Percentiles rank a stretch among this genome's conserved stretches.
Conservation (phyloP, 2,329 filamentous ascomycete genomes). For the Colletotrichum salicis region DNA sequence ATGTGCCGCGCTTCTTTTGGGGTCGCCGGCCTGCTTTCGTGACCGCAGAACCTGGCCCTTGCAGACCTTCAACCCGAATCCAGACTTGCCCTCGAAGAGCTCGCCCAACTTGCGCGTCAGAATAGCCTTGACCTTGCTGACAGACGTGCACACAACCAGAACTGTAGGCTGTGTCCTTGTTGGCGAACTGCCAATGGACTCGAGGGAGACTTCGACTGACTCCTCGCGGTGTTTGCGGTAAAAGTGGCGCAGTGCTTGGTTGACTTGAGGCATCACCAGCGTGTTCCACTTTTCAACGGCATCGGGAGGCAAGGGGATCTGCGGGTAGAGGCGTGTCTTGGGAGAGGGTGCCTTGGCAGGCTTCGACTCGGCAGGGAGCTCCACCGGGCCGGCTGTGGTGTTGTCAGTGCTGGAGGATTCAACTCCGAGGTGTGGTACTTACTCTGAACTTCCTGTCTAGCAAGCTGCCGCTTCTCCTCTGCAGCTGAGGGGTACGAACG, state of each 20-base stretch:
- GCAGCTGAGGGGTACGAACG: slow-evolving; percentile 26
- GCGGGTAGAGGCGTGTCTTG: slow-evolving; percentile 69
- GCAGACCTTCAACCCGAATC: slow-evolving; percentile 77
- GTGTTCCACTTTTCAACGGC: slow-evolving; percentile 78
- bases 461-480: slow-evolving; percentile 29
- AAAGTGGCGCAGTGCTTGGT: slow-evolving; percentile 75
- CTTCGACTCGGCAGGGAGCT: slow-evolving; percentile 21
- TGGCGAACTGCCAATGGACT: slow-evolving; percentile 76
- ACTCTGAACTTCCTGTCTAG: slow-evolving; percentile 10
- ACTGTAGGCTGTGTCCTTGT: slow-evolving; percentile 77
- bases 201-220: slow-evolving; percentile 81
- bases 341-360: slow-evolving; percentile 33
- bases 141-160: slow-evolving; percentile 80
- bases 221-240: slow-evolving; percentile 76
- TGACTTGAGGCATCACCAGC: slow-evolving; percentile 77
- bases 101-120: slow-evolving; percentile 74
- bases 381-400: neutral
- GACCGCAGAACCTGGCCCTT: slow-evolving; percentile 75
- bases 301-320: slow-evolving; percentile 67
- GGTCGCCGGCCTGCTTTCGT: slow-evolving; percentile 51
- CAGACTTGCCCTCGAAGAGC: slow-evolving; percentile 70
- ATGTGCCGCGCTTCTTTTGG: slow-evolving; percentile 52
- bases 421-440: neutral
- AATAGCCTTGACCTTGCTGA: slow-evolving; percentile 76
- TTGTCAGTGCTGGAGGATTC: neutral